These are phyloP conservation scores for Pinus albicaulis DNA, from an alignment of 75 land plant genomes.

Conservation along the genomic window DNA sequence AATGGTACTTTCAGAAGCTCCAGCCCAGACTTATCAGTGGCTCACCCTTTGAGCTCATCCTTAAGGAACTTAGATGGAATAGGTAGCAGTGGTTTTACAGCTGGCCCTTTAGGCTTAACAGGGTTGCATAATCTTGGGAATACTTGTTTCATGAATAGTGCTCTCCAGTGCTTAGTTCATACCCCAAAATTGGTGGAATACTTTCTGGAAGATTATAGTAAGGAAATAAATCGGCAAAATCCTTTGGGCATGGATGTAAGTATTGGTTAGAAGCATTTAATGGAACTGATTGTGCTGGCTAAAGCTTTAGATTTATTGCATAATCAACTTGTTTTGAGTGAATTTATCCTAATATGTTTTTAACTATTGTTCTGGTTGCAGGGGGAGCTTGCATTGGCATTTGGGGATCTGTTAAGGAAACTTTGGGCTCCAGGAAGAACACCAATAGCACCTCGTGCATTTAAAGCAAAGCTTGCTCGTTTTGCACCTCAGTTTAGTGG, in stretches of 20 bases:
- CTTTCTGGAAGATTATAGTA: constrained; percentile 71
- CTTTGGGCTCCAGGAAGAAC: constrained; percentile 80
- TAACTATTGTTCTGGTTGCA: constrained; percentile 15
- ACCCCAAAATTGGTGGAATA: constrained; percentile 79
- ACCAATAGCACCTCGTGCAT: constrained; percentile 64
- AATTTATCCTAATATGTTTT: not conserved
- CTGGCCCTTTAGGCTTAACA: constrained; percentile 47
- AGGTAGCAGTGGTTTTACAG: constrained; percentile 19
- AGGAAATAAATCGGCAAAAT: constrained; percentile 69
- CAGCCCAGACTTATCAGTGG: constrained; percentile 15
- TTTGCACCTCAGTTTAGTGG: constrained; percentile 97
- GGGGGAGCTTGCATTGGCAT: constrained; percentile 91
- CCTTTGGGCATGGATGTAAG: constrained; percentile 73
- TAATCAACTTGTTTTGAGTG: not conserved
- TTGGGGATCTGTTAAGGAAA: constrained; percentile 84
- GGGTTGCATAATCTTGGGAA: constrained; percentile 92
- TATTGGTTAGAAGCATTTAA: not conserved
- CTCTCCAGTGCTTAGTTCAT: constrained; percentile 84
- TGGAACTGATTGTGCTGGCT: not conserved
- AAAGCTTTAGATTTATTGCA: not conserved
- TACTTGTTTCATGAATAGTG: constrained; percentile 96
- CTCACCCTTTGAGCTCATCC: constrained; percentile 14
- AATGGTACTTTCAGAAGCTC: constrained; percentile 34
- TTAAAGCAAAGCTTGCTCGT: constrained; percentile 76
- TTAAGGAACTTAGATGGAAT: constrained; percentile 12